Conservation (phyloP, 2,329 filamentous ascomycete species). For the Pseudogymnoascus sp. region DNA sequence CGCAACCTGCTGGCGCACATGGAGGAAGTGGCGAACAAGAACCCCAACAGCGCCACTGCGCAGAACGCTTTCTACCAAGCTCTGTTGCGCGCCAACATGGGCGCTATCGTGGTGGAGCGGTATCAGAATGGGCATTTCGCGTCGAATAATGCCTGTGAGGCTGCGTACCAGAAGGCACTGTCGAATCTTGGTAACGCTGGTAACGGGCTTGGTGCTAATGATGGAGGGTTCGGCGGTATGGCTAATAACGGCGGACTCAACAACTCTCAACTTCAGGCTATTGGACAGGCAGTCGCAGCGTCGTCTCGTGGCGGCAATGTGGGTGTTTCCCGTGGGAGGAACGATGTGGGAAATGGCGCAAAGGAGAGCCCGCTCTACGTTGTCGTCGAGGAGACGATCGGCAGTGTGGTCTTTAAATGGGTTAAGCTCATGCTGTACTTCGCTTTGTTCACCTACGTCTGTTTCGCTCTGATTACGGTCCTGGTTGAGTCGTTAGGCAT, state of each 20-base stretch:
- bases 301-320: constrained; percentile 60
- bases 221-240: constrained; percentile 15
- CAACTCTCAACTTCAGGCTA: constrained; percentile 61
- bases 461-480: constrained; percentile 70
- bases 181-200: constrained; percentile 44
- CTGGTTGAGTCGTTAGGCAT: constrained; percentile 73
- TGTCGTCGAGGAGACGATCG: constrained; percentile 83
- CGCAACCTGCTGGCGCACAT: constrained; percentile 68
- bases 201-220: constrained; percentile 18
- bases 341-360: constrained; percentile 51
- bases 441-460: constrained; percentile 68
- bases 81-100: constrained; percentile 84
- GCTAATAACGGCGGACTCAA: constrained; percentile 37
- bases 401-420: constrained; percentile 79
- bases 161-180: constrained; percentile 70
- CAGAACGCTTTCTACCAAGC: constrained; percentile 94
- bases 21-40: constrained; percentile 88
- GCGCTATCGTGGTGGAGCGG: constrained; percentile 82
- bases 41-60: constrained; percentile 74
- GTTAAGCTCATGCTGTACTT: constrained; percentile 79
- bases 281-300: constrained; percentile 75
- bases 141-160: constrained; percentile 67
- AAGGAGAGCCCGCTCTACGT: constrained; percentile 89
- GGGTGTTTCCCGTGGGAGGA: constrained; percentile 39
- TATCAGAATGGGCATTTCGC: constrained; percentile 83